Evolutionary conservation across 257 asterid genomes (phyloP).

Genomic region (Catharanthus roseus): DNA sequence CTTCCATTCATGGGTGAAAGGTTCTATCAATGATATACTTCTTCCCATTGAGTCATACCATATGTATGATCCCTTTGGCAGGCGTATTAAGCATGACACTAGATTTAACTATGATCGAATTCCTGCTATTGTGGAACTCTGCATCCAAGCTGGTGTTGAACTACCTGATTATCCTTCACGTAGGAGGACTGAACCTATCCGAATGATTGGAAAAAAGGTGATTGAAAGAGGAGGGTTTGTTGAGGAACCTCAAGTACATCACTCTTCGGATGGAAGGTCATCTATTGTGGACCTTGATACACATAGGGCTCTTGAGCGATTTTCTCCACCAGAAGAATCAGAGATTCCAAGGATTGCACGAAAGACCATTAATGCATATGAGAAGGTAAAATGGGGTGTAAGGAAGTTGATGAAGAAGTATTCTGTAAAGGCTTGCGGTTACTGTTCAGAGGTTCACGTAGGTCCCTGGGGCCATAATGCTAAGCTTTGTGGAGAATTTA

Average conservation of each 20-base stretch:
- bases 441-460: conserved; percentile 91
- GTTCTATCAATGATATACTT: conserved; percentile 69
- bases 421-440: conserved; percentile 91
- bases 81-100: conserved; percentile 77
- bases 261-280: conserved; percentile 27
- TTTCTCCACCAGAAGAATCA: conserved; percentile 42
- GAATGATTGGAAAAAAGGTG: conserved; percentile 81
- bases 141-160: conserved; percentile 97
- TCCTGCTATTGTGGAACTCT: conserved; percentile 86
- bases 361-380: conserved; percentile 57
- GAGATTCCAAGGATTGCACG: conserved; percentile 56
- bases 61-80: conserved; percentile 81
- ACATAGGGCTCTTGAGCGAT: conserved; percentile 53
- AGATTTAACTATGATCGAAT: conserved; percentile 71
- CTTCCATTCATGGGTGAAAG: conserved; percentile 82
- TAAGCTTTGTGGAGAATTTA: conserved; percentile 86
- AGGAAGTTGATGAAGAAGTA: conserved; percentile 66
- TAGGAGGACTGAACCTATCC: conserved; percentile 71
- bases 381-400: conserved; percentile 70
- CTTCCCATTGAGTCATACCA: conserved; percentile 86
- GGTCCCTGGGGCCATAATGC: conserved; percentile 98
- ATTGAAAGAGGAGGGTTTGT: conserved; percentile 63
- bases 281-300: conserved; percentile 57
- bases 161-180: conserved; percentile 77
- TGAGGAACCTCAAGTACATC: conserved; percentile 44